Evolutionary conservation across 2,329 filamentous ascomycete genomes (phyloP), one percentile per base, ranked within the genome.

Genomic region (Cladosporium sp.): DNA sequence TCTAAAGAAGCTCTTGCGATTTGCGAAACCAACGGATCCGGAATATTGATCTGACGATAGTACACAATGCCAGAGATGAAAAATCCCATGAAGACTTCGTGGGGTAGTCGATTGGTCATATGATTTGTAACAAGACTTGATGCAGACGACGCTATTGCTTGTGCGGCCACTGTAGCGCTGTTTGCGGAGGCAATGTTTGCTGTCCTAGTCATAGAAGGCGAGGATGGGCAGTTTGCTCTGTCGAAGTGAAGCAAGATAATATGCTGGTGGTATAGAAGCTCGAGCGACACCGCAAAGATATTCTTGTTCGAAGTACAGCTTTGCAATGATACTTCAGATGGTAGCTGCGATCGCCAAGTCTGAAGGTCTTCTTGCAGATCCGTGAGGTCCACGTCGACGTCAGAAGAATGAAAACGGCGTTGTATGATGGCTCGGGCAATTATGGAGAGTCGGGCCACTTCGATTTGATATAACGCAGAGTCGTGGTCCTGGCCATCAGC

Each of bases 381-480:
- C 44, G 50, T 28, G 18, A 29, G 33, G 63, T 67, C 31, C 33
- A 46, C 50, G 62, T 57, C 16, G 5, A 37, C 28, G 37, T 67
- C 60, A n/a, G 64, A 29, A 4, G 66, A 64, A n/a, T 66, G 56
- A 40, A 67, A 67, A 33, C 66, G 66, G 16, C 63, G 63, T 14
- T 66, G 61, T 49, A 62, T 60, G 35, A 67, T 63, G 14, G 65
- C 52, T 66, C 67, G 63, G 3, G 67, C 46, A 21, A 72, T 65
- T 5, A 70, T 60, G 14, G 70, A 71, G n/a, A 72, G 62, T 23
- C 67, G 65, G 16, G 67, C 61, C 10, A 66, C 64, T 35, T 69
- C 46, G 35, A 72, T 69, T 40, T 72, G 70, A 44, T 72, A 72
- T 3, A 62, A 31, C 1, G 53, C 66, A 49, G 52, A 68, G 8